Percentiles rank a stretch among this genome's conserved stretches.
phyloP scores from a whole-genome alignment of 2,329 filamentous ascomycete genomes.

The Fusarium temperatum region DNA sequence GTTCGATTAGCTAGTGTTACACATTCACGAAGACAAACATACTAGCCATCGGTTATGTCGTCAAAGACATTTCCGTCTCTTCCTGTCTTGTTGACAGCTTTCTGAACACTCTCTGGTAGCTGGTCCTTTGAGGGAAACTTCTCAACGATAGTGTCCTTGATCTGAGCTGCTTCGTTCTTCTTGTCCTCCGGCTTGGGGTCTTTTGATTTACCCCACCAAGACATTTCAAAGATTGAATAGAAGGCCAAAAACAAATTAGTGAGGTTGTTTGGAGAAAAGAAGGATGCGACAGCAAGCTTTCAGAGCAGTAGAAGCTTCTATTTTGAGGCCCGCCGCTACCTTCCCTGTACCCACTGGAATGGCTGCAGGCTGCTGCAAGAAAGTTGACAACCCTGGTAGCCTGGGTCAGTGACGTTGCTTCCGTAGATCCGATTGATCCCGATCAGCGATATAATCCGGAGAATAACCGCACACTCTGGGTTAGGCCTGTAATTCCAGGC shows the following conservation, averaged over 20 bases:
- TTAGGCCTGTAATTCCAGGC: constrained; percentile 49
- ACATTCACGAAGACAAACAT: constrained; percentile 50
- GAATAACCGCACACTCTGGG: constrained; percentile 41
- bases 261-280: constrained; percentile 3
- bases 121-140: constrained; percentile 60
- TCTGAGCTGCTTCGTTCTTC: constrained; percentile 36
- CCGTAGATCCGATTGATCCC: constrained; percentile 39
- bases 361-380: not conserved
- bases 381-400: not conserved
- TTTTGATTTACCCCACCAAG: constrained; percentile 56
- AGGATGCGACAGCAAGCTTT: not conserved
- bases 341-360: constrained; percentile 11
- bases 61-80: constrained; percentile 79
- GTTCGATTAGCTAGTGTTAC: constrained; percentile 11
- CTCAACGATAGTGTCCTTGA: constrained; percentile 52
- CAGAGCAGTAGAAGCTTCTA: constrained; percentile 19
- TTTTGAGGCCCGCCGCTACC: constrained; percentile 32
- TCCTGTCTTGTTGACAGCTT: constrained; percentile 65
- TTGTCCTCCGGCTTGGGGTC: constrained; percentile 46
- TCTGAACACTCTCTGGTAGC: constrained; percentile 65
- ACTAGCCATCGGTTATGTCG: constrained; percentile 81
- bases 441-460: constrained; percentile 35
- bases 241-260: not conserved
- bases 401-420: constrained; percentile 35
- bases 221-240: constrained; percentile 39